phyloP scores from a whole-genome alignment of 345 rosid genomes.

The Gossypium arboreum region DNA sequence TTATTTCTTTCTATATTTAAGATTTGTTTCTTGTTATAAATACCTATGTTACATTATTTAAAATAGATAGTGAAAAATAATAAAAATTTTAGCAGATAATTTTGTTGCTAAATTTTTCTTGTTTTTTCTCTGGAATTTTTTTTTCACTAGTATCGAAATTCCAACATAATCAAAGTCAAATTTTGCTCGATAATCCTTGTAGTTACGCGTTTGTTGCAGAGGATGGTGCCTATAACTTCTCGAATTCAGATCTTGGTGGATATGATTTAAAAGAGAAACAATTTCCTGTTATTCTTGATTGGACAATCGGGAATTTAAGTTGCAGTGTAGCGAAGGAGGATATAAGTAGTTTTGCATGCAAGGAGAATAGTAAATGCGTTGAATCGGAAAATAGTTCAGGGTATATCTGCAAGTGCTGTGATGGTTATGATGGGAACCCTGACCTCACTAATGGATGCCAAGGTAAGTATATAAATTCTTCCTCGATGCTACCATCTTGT shows the following conservation, averaged over 20 bases:
- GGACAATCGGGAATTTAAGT: background rate
- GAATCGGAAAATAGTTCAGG: background rate
- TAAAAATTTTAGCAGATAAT: too few relatives aligned
- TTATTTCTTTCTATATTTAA: too few relatives aligned
- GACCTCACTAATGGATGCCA: background rate
- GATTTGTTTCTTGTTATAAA: too few relatives aligned
- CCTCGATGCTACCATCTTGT: background rate
- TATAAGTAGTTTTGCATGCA: background rate
- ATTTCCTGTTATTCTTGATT: slow-evolving; percentile 3
- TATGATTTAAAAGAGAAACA: background rate
- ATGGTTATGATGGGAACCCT: background rate
- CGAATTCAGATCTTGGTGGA: background rate
- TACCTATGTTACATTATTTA: too few relatives aligned
- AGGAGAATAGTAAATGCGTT: background rate
- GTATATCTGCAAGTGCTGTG: background rate
- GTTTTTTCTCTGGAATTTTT: too few relatives aligned
- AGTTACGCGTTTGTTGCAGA: slow-evolving; percentile 28
- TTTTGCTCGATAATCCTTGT: slow-evolving; percentile 18
- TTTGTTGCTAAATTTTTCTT: too few relatives aligned
- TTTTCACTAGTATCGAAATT: too few relatives aligned
- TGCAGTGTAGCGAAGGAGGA: background rate
- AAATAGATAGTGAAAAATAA: too few relatives aligned
- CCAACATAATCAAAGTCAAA: background rate
- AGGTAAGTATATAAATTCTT: background rate
- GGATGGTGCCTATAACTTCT: slow-evolving; percentile 6